A percentile compares a stretch with the other conserved stretches of the same genome.
phyloP scores from a whole-genome alignment of 2,329 filamentous ascomycete genomes.

The Davidsoniella virescens region DNA sequence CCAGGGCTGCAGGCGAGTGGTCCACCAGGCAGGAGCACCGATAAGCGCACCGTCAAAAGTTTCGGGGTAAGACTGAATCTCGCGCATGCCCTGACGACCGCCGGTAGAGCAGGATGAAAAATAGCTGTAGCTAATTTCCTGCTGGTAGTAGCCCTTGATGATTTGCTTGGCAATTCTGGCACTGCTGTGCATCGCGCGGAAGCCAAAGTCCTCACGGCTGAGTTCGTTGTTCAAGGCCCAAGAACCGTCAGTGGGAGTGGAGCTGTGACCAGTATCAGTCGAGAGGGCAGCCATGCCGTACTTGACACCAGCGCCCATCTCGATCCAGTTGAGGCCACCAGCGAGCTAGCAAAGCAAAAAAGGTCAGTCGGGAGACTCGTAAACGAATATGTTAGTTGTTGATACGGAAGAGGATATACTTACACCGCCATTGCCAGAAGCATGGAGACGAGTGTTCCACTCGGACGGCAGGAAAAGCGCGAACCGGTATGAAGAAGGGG shows the following conservation, averaged over 20 bases:
- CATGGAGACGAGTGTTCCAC: slow-evolving; percentile 21
- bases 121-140: slow-evolving; percentile 22
- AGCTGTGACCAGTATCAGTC: slow-evolving; percentile 29
- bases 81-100: slow-evolving; percentile 34
- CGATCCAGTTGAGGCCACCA: slow-evolving; percentile 21
- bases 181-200: slow-evolving; percentile 30
- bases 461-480: slow-evolving; percentile 20
- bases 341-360: slow-evolving; percentile 13
- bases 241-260: slow-evolving; percentile 17
- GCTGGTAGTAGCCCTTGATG: slow-evolving; percentile 30
- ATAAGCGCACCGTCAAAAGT: slow-evolving; percentile 30
- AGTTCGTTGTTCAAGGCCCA: slow-evolving; percentile 27
- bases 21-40: slow-evolving; percentile 32
- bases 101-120: slow-evolving; percentile 35
- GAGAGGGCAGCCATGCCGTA: slow-evolving; percentile 27
- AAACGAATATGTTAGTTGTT: background rate
- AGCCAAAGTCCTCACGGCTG: slow-evolving; percentile 23
- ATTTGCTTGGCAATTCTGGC: slow-evolving; percentile 31
- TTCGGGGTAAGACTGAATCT: slow-evolving; percentile 28
- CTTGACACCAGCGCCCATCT: slow-evolving; percentile 15
- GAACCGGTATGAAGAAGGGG: slow-evolving; percentile 18
- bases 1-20: slow-evolving; percentile 28
- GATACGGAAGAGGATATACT: slow-evolving; percentile 3
- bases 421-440: slow-evolving; percentile 20
- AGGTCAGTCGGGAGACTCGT: background rate